Conservation (phyloP, 257 asterid genomes). For the Ehretia macrophylla region DNA sequence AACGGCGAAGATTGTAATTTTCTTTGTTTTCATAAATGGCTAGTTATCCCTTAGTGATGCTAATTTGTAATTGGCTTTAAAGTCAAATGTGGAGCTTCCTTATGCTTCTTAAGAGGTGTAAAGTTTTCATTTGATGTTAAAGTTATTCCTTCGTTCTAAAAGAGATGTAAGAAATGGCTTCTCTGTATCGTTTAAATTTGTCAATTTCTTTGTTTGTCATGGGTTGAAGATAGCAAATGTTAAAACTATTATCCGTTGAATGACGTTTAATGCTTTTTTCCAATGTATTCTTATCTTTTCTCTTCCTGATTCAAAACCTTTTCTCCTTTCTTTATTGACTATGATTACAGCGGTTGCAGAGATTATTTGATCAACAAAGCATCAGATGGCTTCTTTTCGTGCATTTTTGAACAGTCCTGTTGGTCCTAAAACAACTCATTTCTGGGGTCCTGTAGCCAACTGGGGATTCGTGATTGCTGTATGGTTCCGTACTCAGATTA, state of each 20-base stretch:
- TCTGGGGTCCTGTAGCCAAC: slow-evolving; percentile 46
- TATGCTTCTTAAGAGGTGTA: neutral
- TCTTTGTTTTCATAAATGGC: slow-evolving; percentile 1
- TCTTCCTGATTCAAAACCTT: too few species aligned
- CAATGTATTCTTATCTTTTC: neutral
- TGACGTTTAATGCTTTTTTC: neutral
- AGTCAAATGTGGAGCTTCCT: neutral
- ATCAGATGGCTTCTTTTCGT: slow-evolving; percentile 25
- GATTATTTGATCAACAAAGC: neutral
- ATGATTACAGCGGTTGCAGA: slow-evolving; percentile 7
- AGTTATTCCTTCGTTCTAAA: too few species aligned
- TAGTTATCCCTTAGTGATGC: slow-evolving; percentile 6
- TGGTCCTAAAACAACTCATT: slow-evolving; percentile 48
- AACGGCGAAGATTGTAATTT: slow-evolving; percentile 1
- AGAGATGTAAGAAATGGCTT: too few species aligned
- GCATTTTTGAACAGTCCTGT: slow-evolving; percentile 40
- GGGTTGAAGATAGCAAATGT: too few species aligned
- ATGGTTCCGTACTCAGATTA: slow-evolving; percentile 5
- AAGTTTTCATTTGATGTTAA: neutral
- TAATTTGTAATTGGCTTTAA: neutral
- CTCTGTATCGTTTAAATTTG: too few species aligned
- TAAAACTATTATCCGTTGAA: too few species aligned
- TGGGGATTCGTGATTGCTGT: slow-evolving; percentile 45
- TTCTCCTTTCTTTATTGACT: neutral
- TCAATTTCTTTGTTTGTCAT: too few species aligned